Base-by-base conservation (phyloP, 495 filamentous ascomycete species). In the Melanomma pulvis-pyrius region DNA sequence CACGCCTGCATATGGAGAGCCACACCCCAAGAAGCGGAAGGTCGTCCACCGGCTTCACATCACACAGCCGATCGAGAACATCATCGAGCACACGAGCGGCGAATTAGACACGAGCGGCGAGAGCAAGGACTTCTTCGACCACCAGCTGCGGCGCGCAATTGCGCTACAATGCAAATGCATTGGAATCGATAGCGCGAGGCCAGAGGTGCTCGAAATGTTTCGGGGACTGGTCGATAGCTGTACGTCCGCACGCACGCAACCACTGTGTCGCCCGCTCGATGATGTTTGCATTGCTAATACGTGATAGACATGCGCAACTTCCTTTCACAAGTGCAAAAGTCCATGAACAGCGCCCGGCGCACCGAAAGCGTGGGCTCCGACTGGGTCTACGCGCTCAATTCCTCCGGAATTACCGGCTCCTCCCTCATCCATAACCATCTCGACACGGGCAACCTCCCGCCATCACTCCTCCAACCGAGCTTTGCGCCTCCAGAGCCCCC, bases 291-390 rank as follows among this genome's bases (percentile, higher is more conserved):
- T 44, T 7, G 17, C 36, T 39, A 58, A 39, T 8, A 21, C 19
- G 3, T 3, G 2, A 44, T 28, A 89, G 86, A 90, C 79, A 83
- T 88, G 73, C 66, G 81, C 30, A 76, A 81, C 58, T 80, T 90
- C 59, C 75, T 86, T 13, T 79, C 79, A 19, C 76, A 80, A 53
- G 79, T 90, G 28, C 82, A 81, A 25, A 76, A 83, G 39, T 87
- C 88, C 5, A 89, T 92, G 86, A 75, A 80, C 29, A 77, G 82
- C 15, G 79, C 79, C 21, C 81, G 90, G 29, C 86, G 90, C 17
- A 79, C 80, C 17, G 79, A 83, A 51, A 83, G 89, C 2, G 85
- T 86, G 15, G 84, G 89, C 17, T 79, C 84, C 41, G 90, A 93
- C 75, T 92, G 91, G 71, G 82, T 87, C 48, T 82, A 84, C 67